Base-by-base conservation (phyloP, 1,284 basidiomycete species). In the Pseudozyma sp. region DNA sequence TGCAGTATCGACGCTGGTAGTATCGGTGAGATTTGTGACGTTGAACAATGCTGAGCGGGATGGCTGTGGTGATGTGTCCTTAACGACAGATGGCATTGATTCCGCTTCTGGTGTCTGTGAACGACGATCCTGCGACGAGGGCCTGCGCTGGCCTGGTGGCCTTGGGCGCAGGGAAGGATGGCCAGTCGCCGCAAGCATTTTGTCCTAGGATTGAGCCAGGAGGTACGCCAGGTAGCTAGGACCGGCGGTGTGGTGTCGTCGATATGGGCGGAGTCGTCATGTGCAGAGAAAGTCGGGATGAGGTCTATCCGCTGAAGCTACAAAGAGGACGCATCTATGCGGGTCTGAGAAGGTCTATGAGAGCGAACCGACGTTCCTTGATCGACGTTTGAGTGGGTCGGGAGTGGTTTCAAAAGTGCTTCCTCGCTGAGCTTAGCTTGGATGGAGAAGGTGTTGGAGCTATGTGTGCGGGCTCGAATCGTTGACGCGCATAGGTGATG, bases 151-250 rank as follows among this genome's bases (percentile, higher is more conserved):
- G 31, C 52, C 36, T 31, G 59, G 59, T 38, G 59, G 59, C 6
- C 59, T 45, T 14, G 59, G 59, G 6, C 59, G 59, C 18, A 19
- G n/a, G 21, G 14, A 40, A 4, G 52, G 18, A 21, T 52, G 59
- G 12, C 18, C 45, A 16, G 21, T 25, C 7, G 39, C 40, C 6
- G 52, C 44, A 14, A 54, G 47, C 59, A 61, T 61, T 14, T 48
- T 40, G 39, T 55, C 19, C 45, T 16, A 39, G 39, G 35, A 13
- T 38, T 2, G 34, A 16, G 21, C 7, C 18, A 5, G 45, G 16
- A 12, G n/a, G n/a, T 44, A 5, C 43, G 43, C 9, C 7, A 18
- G n/a, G 14, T 18, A 16, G 9, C 9, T 16, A 16, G 43, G 25
- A 31, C 25, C 25, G 25, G 3, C 11, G 39, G 9, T 12, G 9